Conservation (phyloP, 805 yeast species). For the Schwanniomyces polymorphus region DNA sequence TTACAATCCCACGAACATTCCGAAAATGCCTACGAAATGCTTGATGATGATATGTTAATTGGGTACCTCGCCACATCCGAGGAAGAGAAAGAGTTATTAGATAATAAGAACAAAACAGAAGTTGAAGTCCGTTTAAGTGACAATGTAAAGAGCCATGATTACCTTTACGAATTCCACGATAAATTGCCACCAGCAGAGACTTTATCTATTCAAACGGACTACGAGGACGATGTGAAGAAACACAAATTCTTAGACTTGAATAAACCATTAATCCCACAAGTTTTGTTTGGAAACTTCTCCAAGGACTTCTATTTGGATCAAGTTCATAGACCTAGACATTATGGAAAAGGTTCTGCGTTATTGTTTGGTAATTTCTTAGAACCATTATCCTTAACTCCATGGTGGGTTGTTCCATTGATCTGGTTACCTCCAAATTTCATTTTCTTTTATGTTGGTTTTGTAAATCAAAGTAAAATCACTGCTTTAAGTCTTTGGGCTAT, state of each 20-base stretch:
- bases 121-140: conserved; percentile 53
- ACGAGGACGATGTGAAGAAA: conserved; percentile 61
- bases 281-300: conserved; percentile 69
- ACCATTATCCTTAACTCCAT: conserved; percentile 86
- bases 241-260: conserved; percentile 86
- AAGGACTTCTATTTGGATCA: conserved; percentile 93
- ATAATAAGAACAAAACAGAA: conserved; percentile 55
- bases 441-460: conserved; percentile 59
- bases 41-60: conserved; percentile 75
- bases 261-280: conserved; percentile 80
- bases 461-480: conserved; percentile 42
- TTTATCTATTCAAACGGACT: conserved; percentile 78
- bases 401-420: conserved; percentile 86
- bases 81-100: conserved; percentile 71
- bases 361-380: conserved; percentile 93
- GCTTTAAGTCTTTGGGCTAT: conserved; percentile 62
- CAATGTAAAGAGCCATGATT: conserved; percentile 16
- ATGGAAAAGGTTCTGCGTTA: conserved; percentile 96
- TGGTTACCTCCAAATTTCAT: conserved; percentile 85
- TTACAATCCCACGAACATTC: conserved; percentile 73
- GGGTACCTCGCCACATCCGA: conserved; percentile 81
- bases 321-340: conserved; percentile 97
- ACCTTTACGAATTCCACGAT: conserved; percentile 48
- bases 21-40: conserved; percentile 81
- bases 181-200: conserved; percentile 73